Evolutionary conservation across 192 early-diverging fungal species (phyloP).

Genomic region (Rhizoclosmatium sp.): DNA sequence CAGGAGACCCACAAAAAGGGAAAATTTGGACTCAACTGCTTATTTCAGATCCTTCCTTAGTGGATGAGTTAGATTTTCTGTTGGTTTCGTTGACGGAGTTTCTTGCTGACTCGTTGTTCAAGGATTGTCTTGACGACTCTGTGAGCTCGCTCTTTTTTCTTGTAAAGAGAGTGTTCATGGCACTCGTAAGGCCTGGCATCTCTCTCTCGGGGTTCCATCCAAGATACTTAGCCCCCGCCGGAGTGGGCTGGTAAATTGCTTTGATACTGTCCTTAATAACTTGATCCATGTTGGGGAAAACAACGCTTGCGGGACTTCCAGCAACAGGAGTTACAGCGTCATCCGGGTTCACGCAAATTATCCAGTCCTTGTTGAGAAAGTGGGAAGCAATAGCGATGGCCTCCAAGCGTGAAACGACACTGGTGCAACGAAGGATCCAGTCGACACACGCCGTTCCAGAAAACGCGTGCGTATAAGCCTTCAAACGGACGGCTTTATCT

Average conservation of each 20-base stretch:
- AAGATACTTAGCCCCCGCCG: constrained; percentile 23
- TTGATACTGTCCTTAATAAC: constrained; percentile 34
- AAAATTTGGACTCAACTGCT: too few species aligned
- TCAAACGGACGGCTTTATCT: constrained; percentile 35
- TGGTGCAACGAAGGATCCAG: constrained; percentile 41
- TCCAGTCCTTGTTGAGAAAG: constrained; percentile 43
- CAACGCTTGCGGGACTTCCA: not conserved
- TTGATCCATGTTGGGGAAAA: not conserved
- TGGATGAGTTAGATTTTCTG: too few species aligned
- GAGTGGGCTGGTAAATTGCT: constrained; percentile 46
- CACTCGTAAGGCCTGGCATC: constrained; percentile 14
- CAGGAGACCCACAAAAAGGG: too few species aligned
- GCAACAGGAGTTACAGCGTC: constrained; percentile 8
- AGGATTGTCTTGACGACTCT: not conserved
- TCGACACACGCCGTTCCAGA: constrained; percentile 41
- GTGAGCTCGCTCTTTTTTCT: constrained; percentile 3
- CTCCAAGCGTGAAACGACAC: constrained; percentile 39
- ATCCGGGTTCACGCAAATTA: constrained; percentile 24
- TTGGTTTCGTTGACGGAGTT: too few species aligned
- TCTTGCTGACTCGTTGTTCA: too few species aligned
- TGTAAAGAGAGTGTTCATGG: constrained; percentile 13
- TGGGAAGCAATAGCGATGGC: constrained; percentile 30
- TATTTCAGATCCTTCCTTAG: too few species aligned
- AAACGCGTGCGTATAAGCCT: constrained; percentile 45
- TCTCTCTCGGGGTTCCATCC: constrained; percentile 41